Evolutionary conservation across 805 yeast species (phyloP), one percentile per base, ranked within the genome.

Genomic region (Sugiyamaella valdiviana): DNA sequence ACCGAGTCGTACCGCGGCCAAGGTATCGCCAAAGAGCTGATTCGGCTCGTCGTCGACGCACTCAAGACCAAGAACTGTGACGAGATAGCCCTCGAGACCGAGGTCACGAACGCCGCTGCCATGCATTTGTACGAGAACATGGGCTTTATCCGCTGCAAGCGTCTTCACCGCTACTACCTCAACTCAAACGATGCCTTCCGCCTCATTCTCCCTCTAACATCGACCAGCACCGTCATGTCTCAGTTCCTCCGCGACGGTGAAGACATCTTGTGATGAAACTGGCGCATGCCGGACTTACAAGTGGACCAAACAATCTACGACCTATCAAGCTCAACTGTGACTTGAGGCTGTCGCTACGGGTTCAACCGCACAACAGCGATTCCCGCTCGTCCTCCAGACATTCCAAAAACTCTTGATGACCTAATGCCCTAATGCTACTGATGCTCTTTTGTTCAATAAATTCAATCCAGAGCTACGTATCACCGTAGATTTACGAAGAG

Each of bases 151-250:
- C 70, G 87, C 44, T 73, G 80, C 44, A 84, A 87, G 58, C 71
- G 98, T 50, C 74, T 91, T 63, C 84, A 80, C 62, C 73, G 96
- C 45, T 93, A 93, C 71, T 93, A 93, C 62, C 65, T 91, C 59
- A 91, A 90, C 63, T 85, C 91, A 55, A 95, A 85, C 61, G 99
- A 93, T 67, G 98, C 99, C 0, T 91, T 75, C 63, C 76, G 96
- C 54, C 72, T 93, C 57, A 82, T 91, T 6, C 64, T 93, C 39
- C 98, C 98, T 2, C 61, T 93, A 15, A 80, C 85, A 2, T 80
- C 78, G 20, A 79, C 72, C 49, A 71, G 85, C 32, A 65, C 77
- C 16, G 50, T 46, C 17, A 51, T 64, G 49, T 49, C 59, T 3
- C 57, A 61, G 12, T 64, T 63, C 36, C 48, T 64, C 6, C n/a